A percentile compares a stretch with the other conserved stretches of the same genome.
phyloP scores from a whole-genome alignment of 1,284 basidiomycete genomes.

The Takashimella koratensis region DNA sequence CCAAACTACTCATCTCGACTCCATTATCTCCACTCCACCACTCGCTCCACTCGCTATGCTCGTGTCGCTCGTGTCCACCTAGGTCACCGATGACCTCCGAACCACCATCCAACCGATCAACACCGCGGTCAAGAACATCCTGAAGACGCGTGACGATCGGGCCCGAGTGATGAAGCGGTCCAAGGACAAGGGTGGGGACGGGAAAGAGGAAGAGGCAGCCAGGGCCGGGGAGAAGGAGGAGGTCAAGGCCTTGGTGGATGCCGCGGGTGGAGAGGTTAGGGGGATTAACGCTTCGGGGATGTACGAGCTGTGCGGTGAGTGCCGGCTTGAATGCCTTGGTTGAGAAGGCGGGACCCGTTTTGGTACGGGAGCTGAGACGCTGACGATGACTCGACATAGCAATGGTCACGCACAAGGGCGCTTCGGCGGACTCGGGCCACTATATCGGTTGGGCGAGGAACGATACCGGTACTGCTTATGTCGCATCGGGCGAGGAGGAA shows the following conservation, averaged over 20 bases:
- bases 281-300: constrained; percentile 39
- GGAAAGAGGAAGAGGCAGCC: constrained; percentile 40
- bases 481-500: constrained; percentile 46
- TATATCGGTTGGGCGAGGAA: constrained; percentile 71
- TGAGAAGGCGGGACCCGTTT: too few species aligned
- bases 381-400: constrained; percentile 51
- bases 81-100: constrained; percentile 69
- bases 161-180: constrained; percentile 75
- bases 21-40: not conserved
- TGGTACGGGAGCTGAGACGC: not conserved
- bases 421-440: constrained; percentile 85
- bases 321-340: too few species aligned
- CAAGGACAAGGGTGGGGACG: constrained; percentile 48
- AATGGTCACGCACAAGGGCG: constrained; percentile 95
- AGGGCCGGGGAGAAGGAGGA: constrained; percentile 42
- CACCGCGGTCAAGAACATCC: constrained; percentile 68
- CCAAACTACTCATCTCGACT: not conserved
- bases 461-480: constrained; percentile 18
- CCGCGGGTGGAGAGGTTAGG: constrained; percentile 7
- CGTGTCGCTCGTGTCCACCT: not conserved
- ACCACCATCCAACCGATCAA: constrained; percentile 67
- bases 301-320: constrained; percentile 49
- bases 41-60: not conserved
- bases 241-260: constrained; percentile 27
- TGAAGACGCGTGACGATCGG: constrained; percentile 79